A percentile compares a stretch with the other conserved stretches of the same genome.
phyloP scores from a whole-genome alignment of 2,329 filamentous ascomycete genomes.

The Ceratocystis ficicola region DNA sequence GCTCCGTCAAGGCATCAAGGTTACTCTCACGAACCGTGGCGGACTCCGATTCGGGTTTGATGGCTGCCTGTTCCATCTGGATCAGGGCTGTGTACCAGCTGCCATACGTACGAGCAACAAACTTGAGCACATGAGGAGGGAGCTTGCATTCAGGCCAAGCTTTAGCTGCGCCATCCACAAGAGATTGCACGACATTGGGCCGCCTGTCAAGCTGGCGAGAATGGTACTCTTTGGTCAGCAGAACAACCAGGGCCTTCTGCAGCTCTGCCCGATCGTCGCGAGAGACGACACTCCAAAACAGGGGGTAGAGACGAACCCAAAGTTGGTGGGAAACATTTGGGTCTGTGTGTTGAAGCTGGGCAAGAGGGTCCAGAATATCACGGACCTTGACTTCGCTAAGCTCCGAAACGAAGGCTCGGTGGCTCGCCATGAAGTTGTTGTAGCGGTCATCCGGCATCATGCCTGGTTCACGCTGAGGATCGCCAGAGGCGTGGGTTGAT shows the following conservation, averaged over 20 bases:
- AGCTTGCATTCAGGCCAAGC: constrained; percentile 82
- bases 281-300: constrained; percentile 81
- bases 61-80: constrained; percentile 79
- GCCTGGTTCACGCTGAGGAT: constrained; percentile 39
- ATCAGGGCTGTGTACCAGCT: constrained; percentile 92
- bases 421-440: constrained; percentile 63
- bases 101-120: constrained; percentile 84
- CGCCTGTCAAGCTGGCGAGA: constrained; percentile 86
- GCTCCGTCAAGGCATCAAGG: constrained; percentile 83
- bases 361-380: constrained; percentile 80
- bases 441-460: constrained; percentile 71
- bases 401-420: constrained; percentile 73
- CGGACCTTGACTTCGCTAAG: constrained; percentile 75
- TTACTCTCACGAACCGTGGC: constrained; percentile 81
- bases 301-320: constrained; percentile 82
- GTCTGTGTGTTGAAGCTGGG: constrained; percentile 85
- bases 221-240: constrained; percentile 93
- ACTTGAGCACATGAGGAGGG: constrained; percentile 92
- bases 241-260: constrained; percentile 76
- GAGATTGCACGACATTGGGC: constrained; percentile 86
- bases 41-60: constrained; percentile 75
- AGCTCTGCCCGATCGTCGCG: constrained; percentile 83
- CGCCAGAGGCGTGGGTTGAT: constrained; percentile 59
- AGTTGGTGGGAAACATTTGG: constrained; percentile 70
- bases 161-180: constrained; percentile 76